Base-by-base conservation (phyloP, 2,329 filamentous ascomycete species). In the Celoporthe dispersa region DNA sequence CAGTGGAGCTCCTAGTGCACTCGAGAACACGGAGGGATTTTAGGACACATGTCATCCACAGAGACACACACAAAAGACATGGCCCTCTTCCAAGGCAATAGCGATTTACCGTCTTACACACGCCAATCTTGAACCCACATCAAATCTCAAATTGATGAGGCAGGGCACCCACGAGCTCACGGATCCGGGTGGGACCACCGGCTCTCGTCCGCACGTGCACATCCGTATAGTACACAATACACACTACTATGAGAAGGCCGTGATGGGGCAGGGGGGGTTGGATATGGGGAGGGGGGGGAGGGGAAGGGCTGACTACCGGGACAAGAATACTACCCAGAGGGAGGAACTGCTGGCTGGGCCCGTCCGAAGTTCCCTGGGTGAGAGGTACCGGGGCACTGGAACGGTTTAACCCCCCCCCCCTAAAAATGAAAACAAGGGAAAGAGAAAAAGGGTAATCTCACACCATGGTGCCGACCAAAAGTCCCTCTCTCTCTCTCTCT, bases 301-400 rank as follows among this genome's bases (percentile, higher is more conserved):
- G 12, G 44, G 19, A 22, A 7, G 33, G 48, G 53, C 16, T 67
- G 65, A 60, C 35, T 44, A 44, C 55, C 65, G 65, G 19, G 25
- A 22, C 65, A 35, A 44, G 12, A 66, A n/a, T 67, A 67, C 37
- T 44, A 51, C 65, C 65, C 65, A 41, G 59, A 37, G 19, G 22
- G 37, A 22, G 25, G 25, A 5, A 19, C n/a, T n/a, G n/a, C n/a
- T n/a, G n/a, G n/a, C n/a, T n/a, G n/a, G n/a, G n/a, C n/a, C n/a
- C n/a, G n/a, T n/a, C n/a, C n/a, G n/a, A n/a, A n/a, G n/a, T n/a
- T n/a, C n/a, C n/a, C n/a, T n/a, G n/a, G n/a, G n/a, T n/a, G n/a
- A n/a, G 41, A 48, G 65, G 41, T 67, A 67, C 65, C 65, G 59
- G 39, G 57, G 44, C 65, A 57, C 31, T 67, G 65, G 65, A 57